Conservation (phyloP, 768 basidiomycete species). For the Pleurotus cornucopiae region DNA sequence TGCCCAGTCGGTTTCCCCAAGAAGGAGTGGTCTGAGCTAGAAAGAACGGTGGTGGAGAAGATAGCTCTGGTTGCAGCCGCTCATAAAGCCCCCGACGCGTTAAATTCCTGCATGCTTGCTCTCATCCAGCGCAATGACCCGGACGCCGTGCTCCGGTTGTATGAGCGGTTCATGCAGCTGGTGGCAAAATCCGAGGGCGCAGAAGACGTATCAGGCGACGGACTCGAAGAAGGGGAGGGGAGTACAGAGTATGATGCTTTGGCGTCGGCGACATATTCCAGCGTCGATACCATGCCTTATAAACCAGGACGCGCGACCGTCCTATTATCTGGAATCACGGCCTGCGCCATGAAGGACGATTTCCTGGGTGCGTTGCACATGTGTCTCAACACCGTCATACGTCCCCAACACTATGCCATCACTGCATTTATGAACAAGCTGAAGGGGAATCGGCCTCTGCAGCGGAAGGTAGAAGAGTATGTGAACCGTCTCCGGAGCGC, state of each 20-base stretch:
- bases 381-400: constrained; percentile 34
- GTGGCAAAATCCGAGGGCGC: constrained; percentile 18
- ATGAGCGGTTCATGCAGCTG: constrained; percentile 30
- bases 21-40: constrained; percentile 19
- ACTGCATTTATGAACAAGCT: constrained; percentile 37
- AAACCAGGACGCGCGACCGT: constrained; percentile 31
- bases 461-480: constrained; percentile 39
- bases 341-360: constrained; percentile 54
- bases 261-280: constrained; percentile 17
- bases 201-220: constrained; percentile 10
- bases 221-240: constrained; percentile 4
- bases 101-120: constrained; percentile 45
- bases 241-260: constrained; percentile 20
- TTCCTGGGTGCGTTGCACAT: constrained; percentile 51
- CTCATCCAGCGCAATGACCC: constrained; percentile 38
- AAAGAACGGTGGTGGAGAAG: constrained; percentile 31
- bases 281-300: constrained; percentile 10
- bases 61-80: constrained; percentile 49
- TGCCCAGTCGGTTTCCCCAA: constrained; percentile 3
- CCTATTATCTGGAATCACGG: constrained; percentile 52
- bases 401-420: constrained; percentile 28
- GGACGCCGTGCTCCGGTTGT: constrained; percentile 39
- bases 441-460: constrained; percentile 27
- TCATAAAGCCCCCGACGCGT: constrained; percentile 37
- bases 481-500: constrained; percentile 46